Percentiles rank a stretch among this genome's conserved stretches.
Evolutionary conservation across 2,329 filamentous ascomycete species (phyloP).

Genomic region (Xylaria sp.): DNA sequence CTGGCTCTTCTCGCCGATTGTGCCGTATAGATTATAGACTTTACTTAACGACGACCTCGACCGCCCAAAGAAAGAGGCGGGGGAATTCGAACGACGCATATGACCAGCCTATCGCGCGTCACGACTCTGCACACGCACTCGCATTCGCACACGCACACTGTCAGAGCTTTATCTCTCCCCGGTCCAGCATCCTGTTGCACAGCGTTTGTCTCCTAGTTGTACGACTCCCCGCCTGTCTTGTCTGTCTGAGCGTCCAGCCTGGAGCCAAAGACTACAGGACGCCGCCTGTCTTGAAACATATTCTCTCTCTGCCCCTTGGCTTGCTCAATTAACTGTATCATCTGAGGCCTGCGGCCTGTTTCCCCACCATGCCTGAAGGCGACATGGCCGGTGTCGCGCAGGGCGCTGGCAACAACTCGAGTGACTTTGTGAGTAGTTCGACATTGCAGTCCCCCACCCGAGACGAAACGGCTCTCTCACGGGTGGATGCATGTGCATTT

Average conservation of each 20-base stretch:
- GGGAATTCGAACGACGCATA: slow-evolving; percentile 3
- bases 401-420: slow-evolving; percentile 68
- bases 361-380: slow-evolving; percentile 34
- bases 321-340: slow-evolving; percentile 9
- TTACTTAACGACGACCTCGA: background rate
- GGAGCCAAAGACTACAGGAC: slow-evolving; percentile 2
- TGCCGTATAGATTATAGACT: background rate
- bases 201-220: slow-evolving; percentile 7
- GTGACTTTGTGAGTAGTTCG: slow-evolving; percentile 76
- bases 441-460: slow-evolving; percentile 4
- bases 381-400: slow-evolving; percentile 35
- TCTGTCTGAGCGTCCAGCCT: background rate
- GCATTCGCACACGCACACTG: too few relatives aligned
- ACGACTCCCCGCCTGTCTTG: slow-evolving; percentile 8
- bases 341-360: slow-evolving; percentile 14
- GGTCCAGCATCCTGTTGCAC: slow-evolving; percentile 8
- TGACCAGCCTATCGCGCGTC: slow-evolving; percentile 5
- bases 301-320: slow-evolving; percentile 7
- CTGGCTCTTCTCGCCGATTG: background rate
- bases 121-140: background rate
- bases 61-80: background rate
- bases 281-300: slow-evolving; percentile 8
- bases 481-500: slow-evolving; percentile 22
- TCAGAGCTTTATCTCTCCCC: background rate
- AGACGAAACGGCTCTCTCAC: slow-evolving; percentile 20